A percentile compares a stretch with the other conserved stretches of the same genome.
Conservation (phyloP, 768 basidiomycete genomes). For the Boletus patriciae region DNA sequence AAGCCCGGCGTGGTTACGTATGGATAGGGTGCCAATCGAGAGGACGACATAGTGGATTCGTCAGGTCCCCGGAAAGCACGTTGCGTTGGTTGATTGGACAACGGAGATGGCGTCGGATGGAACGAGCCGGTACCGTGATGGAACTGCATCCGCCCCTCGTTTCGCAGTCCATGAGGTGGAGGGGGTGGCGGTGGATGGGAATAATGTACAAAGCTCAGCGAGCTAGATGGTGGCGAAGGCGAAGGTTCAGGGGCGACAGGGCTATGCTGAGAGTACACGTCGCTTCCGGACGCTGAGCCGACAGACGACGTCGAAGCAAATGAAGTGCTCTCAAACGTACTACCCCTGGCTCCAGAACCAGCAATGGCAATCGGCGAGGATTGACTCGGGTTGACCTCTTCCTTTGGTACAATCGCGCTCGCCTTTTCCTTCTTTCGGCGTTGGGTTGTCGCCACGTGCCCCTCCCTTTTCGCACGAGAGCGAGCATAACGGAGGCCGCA, state of each 20-base stretch:
- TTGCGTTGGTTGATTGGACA: conserved; percentile 29
- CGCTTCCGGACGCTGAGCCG: conserved; percentile 58
- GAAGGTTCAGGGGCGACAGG: conserved; percentile 48
- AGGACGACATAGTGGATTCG: conserved; percentile 38
- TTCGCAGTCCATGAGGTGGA: conserved; percentile 34
- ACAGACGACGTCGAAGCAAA: conserved; percentile 48
- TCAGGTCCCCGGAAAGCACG: conserved; percentile 39
- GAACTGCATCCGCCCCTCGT: conserved; percentile 31
- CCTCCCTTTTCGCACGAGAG: conserved; percentile 87
- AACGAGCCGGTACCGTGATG: conserved; percentile 24
- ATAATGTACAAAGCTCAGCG: conserved; percentile 61
- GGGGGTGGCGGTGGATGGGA: conserved; percentile 38
- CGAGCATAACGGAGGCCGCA: conserved; percentile 87
- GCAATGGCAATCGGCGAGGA: conserved; percentile 42
- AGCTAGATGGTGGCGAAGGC: conserved; percentile 63
- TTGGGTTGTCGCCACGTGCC: conserved; percentile 47
- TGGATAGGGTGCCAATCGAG: conserved; percentile 34
- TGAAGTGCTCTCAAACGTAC: conserved; percentile 49
- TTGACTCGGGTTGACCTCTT: conserved; percentile 27
- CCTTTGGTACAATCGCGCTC: conserved; percentile 26
- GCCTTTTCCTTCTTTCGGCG: conserved; percentile 65
- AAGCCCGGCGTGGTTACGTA: conserved; percentile 42
- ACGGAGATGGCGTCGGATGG: conserved; percentile 47
- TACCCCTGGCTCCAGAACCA: conserved; percentile 48
- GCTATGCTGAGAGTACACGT: conserved; percentile 51